A percentile compares a stretch with the other conserved stretches of the same genome.
These are phyloP conservation scores for Lipomyces anomalus DNA, from an alignment of 805 yeast species.

Conservation along the genomic window DNA sequence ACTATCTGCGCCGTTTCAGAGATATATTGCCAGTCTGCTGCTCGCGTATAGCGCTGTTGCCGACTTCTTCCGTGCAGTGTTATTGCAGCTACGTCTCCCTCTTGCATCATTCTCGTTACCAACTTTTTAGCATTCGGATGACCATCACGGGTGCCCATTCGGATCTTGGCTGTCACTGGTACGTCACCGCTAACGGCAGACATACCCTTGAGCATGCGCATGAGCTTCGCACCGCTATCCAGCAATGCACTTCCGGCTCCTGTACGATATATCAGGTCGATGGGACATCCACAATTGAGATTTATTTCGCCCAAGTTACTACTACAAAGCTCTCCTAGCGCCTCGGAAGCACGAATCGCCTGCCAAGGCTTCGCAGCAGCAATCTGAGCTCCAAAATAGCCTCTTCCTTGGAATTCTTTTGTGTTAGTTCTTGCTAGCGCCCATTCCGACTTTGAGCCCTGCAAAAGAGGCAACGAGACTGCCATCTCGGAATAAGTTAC, in stretches of 20 bases:
- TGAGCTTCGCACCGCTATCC: constrained; percentile 78
- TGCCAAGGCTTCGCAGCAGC: constrained; percentile 92
- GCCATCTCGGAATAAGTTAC: constrained; percentile 97
- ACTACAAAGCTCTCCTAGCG: constrained; percentile 38
- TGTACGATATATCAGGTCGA: constrained; percentile 83
- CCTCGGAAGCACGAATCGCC: constrained; percentile 88
- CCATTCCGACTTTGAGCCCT: constrained; percentile 94
- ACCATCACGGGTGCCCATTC: constrained; percentile 83
- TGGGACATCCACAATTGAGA: constrained; percentile 96
- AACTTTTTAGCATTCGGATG: constrained; percentile 82
- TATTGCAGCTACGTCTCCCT: constrained; percentile 81
- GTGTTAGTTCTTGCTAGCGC: constrained; percentile 88
- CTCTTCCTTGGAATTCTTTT: constrained; percentile 46
- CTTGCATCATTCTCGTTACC: constrained; percentile 63
- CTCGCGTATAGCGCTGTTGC: constrained; percentile 87
- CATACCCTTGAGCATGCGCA: constrained; percentile 81
- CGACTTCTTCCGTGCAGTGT: constrained; percentile 95
- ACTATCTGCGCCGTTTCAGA: constrained; percentile 65
- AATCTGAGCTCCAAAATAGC: constrained; percentile 89
- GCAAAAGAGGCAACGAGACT: constrained; percentile 71
- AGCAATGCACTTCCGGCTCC: constrained; percentile 94
- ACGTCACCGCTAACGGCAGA: constrained; percentile 80
- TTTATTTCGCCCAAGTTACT: constrained; percentile 66
- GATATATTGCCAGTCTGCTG: constrained; percentile 91
- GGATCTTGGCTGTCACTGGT: constrained; percentile 85